phyloP scores from a whole-genome alignment of 2,329 filamentous ascomycete species.

The Cercospora sp. region DNA sequence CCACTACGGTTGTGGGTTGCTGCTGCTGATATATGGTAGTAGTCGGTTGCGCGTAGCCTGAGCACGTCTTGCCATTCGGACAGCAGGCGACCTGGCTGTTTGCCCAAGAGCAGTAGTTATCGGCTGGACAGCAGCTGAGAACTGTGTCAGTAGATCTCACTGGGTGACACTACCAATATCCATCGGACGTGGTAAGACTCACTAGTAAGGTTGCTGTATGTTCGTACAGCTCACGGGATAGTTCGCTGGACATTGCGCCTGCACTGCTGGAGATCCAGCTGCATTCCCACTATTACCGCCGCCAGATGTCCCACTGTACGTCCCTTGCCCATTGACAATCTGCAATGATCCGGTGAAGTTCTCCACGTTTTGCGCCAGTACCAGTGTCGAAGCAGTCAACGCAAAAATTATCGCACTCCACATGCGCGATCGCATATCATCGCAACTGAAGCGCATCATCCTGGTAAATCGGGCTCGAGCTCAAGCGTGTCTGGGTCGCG shows the following conservation, averaged over 20 bases:
- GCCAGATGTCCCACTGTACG: slow-evolving; percentile 19
- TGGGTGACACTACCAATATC: too few species aligned
- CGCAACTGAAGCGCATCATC: slow-evolving; percentile 14
- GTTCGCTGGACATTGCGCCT: slow-evolving; percentile 40
- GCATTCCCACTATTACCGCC: slow-evolving; percentile 21
- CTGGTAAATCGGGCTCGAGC: slow-evolving; percentile 11
- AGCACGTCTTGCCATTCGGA: slow-evolving; percentile 37
- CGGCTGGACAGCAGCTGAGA: slow-evolving; percentile 37
- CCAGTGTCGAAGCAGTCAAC: slow-evolving; percentile 16
- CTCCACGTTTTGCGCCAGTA: slow-evolving; percentile 24
- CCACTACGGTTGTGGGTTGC: slow-evolving; percentile 27
- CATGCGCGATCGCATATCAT: slow-evolving; percentile 13
- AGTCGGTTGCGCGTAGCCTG: slow-evolving; percentile 30
- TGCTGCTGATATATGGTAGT: slow-evolving; percentile 26
- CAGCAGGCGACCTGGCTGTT: slow-evolving; percentile 40
- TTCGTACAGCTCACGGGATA: slow-evolving; percentile 45
- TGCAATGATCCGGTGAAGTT: slow-evolving; percentile 37
- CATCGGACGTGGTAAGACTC: slow-evolving; percentile 21
- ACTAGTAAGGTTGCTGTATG: slow-evolving; percentile 48
- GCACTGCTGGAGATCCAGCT: slow-evolving; percentile 32
- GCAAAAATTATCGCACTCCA: slow-evolving; percentile 19
- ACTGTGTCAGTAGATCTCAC: too few species aligned
- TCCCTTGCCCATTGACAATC: slow-evolving; percentile 30
- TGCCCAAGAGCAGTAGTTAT: slow-evolving; percentile 37
- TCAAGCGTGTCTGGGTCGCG: background rate